Evolutionary conservation across 495 filamentous ascomycete genomes (phyloP), one percentile per base, ranked within the genome.

Genomic region (Mytilinidion resinicola): DNA sequence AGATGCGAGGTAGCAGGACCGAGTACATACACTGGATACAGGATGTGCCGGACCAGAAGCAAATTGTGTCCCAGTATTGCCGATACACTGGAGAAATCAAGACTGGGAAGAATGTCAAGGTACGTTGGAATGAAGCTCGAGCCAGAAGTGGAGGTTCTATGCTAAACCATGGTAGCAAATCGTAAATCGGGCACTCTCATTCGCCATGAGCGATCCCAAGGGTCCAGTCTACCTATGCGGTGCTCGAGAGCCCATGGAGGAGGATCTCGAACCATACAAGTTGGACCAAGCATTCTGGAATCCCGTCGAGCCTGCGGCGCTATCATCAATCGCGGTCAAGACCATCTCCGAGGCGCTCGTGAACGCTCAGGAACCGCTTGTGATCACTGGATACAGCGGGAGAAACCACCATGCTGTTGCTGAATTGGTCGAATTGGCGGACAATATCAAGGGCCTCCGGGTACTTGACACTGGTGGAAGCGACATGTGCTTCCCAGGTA

Each of bases 21-120:
- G 92, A 96, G 72, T 96, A 92, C 69, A 97, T 96, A 66, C 92
- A 97, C 67, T 97, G 92, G 89, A 91, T 96, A 41, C 92, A 97
- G 67, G 89, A 97, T 73, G 89, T 96, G 7, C 92, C 91, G 0
- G 90, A 97, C 60, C 92, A 97, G 73, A 91, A 89, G 69, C 85
- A 87, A 69, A 96, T 97, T 59, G 78, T 97, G 11, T 80, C 80
- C 2, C 92, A 97, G 72, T 97, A 97, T 70, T 96, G 92, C 69
- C 82, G 92, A n/a, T 97, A 96, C 69, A 75, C 86, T 0, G 90
- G 78, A 1, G 92, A 97, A 71, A 83, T 97, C 67, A 96, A 95
- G 72, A 87, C 87, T 6, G 91, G 91, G 4, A 85, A 85, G 68
- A 96, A 97, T 68, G 83, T 96, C 39, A 97, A 97, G 64, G 64